Evolutionary conservation across 768 basidiomycete species (phyloP).

Genomic region (Lanmaoa rubissima): DNA sequence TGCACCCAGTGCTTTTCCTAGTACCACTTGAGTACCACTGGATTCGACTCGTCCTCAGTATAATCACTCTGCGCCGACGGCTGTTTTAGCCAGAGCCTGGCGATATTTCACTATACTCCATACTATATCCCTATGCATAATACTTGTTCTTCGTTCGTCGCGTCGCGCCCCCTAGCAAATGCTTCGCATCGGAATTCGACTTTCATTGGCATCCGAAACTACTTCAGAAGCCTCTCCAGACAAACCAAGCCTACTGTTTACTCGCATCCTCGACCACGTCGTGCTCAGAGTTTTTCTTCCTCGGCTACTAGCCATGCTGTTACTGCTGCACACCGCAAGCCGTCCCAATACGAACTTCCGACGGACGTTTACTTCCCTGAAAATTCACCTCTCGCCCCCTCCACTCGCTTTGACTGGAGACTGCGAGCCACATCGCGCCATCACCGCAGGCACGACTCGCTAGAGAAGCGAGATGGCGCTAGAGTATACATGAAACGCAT

Average conservation of each 20-base stretch:
- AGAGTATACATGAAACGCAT: slow-evolving; percentile 38
- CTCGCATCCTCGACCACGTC: neutral
- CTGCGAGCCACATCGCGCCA: slow-evolving; percentile 49
- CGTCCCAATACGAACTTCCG: slow-evolving; percentile 22
- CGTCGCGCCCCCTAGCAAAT: slow-evolving; percentile 5
- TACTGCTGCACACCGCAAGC: slow-evolving; percentile 10
- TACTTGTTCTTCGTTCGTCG: slow-evolving; percentile 4
- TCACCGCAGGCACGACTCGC: slow-evolving; percentile 13
- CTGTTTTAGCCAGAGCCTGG: neutral
- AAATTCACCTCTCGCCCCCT: slow-evolving; percentile 26
- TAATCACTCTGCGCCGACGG: neutral
- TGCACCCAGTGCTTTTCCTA: too few species aligned
- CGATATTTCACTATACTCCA: neutral
- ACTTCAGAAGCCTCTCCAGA: slow-evolving; percentile 24
- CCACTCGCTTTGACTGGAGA: slow-evolving; percentile 60
- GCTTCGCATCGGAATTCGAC: slow-evolving; percentile 14
- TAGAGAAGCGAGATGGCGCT: slow-evolving; percentile 8
- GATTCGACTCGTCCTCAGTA: neutral
- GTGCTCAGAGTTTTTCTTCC: slow-evolving; percentile 14
- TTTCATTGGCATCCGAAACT: slow-evolving; percentile 33
- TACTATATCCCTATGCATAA: slow-evolving; percentile 13
- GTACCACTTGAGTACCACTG: neutral
- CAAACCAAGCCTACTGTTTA: neutral
- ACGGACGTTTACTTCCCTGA: slow-evolving; percentile 31
- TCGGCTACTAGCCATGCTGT: slow-evolving; percentile 7